These are phyloP conservation scores for Colletotrichum sansevieriae DNA, from an alignment of 2,329 filamentous ascomycete genomes.

Conservation along the genomic window DNA sequence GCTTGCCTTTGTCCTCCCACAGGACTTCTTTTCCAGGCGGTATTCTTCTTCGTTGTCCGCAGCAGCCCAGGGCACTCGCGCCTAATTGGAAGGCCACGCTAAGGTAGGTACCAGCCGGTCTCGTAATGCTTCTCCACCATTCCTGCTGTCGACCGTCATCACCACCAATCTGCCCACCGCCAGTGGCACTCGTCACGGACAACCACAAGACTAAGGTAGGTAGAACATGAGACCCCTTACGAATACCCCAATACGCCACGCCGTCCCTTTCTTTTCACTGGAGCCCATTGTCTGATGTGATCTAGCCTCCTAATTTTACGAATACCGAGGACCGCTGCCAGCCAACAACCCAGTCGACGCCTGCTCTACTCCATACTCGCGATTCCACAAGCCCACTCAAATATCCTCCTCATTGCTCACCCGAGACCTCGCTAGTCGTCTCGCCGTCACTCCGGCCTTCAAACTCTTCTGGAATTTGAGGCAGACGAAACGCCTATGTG, in stretches of 20 bases:
- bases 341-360: neutral
- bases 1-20: neutral
- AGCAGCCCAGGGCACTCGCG: neutral
- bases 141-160: slow-evolving; percentile 12
- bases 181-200: slow-evolving; percentile 14
- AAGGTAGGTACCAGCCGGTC: slow-evolving; percentile 2
- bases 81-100: slow-evolving; percentile 12
- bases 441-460: neutral
- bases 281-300: slow-evolving; percentile 8
- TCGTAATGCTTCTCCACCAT: slow-evolving; percentile 16
- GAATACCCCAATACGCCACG: slow-evolving; percentile 11
- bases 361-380: no score
- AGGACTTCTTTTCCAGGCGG: neutral
- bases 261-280: slow-evolving; percentile 25
- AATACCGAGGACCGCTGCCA: no score
- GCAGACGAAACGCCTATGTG: slow-evolving; percentile 29
- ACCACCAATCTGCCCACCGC: slow-evolving; percentile 19
- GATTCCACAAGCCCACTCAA: slow-evolving; percentile 29
- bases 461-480: slow-evolving; percentile 7
- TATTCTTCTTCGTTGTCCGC: neutral
- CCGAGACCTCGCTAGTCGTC: no score
- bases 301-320: neutral
- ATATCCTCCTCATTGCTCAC: slow-evolving; percentile 21
- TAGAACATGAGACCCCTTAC: slow-evolving; percentile 16
- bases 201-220: neutral